Percentiles rank a stretch among this genome's conserved stretches.
phyloP scores from a whole-genome alignment of 2,329 filamentous ascomycete species.

The Scolecobasidium constrictum region DNA sequence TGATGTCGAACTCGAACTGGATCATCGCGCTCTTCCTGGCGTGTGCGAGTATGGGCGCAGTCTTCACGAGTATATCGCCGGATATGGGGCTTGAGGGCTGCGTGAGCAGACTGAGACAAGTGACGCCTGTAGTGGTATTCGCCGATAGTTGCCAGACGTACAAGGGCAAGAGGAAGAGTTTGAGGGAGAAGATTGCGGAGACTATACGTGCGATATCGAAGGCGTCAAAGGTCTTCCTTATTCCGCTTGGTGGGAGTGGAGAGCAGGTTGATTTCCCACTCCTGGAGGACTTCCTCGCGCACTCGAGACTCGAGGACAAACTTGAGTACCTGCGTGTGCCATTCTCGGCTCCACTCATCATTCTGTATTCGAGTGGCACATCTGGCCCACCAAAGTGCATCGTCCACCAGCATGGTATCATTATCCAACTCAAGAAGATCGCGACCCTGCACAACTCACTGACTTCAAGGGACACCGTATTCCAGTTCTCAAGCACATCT shows the following conservation, averaged over 20 bases:
- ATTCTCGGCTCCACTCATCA: slow-evolving; percentile 32
- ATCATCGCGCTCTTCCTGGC: slow-evolving; percentile 32
- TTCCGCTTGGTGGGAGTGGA: slow-evolving; percentile 13
- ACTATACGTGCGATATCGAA: slow-evolving; percentile 20
- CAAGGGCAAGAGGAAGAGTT: slow-evolving; percentile 26
- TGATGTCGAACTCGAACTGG: slow-evolving; percentile 33
- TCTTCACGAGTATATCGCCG: slow-evolving; percentile 34
- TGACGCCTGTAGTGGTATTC: slow-evolving; percentile 29
- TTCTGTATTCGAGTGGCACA: slow-evolving; percentile 33
- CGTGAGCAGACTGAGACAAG: slow-evolving; percentile 28
- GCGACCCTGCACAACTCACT: slow-evolving; percentile 33
- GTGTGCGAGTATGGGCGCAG: slow-evolving; percentile 29
- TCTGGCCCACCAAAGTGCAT: slow-evolving; percentile 35
- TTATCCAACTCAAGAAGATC: slow-evolving; percentile 34
- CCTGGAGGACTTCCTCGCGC: slow-evolving; percentile 22
- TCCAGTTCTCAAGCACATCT: slow-evolving; percentile 36
- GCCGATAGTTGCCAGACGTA: slow-evolving; percentile 29
- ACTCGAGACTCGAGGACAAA: slow-evolving; percentile 18
- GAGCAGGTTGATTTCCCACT: slow-evolving; percentile 15
- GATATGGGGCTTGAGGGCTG: slow-evolving; percentile 30
- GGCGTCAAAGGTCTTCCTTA: slow-evolving; percentile 17
- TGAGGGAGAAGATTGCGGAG: slow-evolving; percentile 20
- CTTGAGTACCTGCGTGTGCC: slow-evolving; percentile 28
- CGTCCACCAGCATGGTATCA: slow-evolving; percentile 32
- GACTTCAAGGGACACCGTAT: slow-evolving; percentile 26